phyloP scores from a whole-genome alignment of 495 filamentous ascomycete species.

The Annulohypoxylon maeteangense region DNA sequence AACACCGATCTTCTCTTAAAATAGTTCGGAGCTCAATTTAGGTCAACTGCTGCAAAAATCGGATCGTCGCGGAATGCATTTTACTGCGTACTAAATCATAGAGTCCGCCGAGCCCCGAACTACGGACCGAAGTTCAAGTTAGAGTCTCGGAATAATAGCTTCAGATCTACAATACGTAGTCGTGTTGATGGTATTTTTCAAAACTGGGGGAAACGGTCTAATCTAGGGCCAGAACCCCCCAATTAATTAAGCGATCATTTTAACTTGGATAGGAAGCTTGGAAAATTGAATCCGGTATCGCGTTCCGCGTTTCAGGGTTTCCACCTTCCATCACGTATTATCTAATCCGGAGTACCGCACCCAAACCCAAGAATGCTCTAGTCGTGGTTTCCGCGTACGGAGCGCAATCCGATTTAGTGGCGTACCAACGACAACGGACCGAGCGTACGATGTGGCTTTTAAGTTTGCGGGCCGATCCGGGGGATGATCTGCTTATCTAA shows the following conservation, averaged over 20 bases:
- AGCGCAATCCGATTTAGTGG: background rate
- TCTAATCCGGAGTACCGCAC: background rate
- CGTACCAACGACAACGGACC: background rate
- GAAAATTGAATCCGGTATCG: background rate
- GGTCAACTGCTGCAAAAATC: background rate
- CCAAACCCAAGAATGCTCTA: background rate
- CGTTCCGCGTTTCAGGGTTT: background rate
- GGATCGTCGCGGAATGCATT: background rate
- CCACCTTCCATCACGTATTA: background rate
- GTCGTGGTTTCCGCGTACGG: background rate
- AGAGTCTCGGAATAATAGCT: background rate
- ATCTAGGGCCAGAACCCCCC: background rate
- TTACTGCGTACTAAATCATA: background rate
- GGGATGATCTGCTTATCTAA: background rate
- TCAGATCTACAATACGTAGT: too few relatives aligned
- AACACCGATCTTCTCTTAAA: background rate
- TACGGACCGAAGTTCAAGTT: background rate
- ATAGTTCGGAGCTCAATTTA: background rate
- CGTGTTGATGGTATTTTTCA: background rate
- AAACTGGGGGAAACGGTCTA: constrained; percentile 4
- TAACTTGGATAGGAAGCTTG: background rate
- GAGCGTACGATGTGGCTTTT: background rate
- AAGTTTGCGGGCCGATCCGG: constrained; percentile 14
- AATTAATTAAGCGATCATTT: background rate
- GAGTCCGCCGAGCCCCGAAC: background rate